These are phyloP conservation scores for Lachancea sp. DNA, from an alignment of 805 yeast genomes.

Conservation along the genomic window DNA sequence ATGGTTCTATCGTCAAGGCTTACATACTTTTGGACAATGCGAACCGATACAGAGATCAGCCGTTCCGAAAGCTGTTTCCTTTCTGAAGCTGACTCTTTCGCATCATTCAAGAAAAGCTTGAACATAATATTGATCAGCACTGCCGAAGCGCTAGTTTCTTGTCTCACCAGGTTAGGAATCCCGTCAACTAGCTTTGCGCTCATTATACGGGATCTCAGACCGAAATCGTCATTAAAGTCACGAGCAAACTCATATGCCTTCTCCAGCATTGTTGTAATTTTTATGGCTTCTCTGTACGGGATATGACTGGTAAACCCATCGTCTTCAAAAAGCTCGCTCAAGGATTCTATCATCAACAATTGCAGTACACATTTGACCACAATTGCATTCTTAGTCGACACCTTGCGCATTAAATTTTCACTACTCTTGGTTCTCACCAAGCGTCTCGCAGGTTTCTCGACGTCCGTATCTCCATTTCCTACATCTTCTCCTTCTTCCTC, in stretches of 20 bases:
- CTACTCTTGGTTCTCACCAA: slow-evolving; percentile 25
- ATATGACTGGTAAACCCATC: slow-evolving; percentile 57
- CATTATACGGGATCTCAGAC: slow-evolving; percentile 80
- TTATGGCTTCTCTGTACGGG: slow-evolving; percentile 58
- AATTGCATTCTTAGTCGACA: slow-evolving; percentile 61
- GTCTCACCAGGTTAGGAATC: slow-evolving; percentile 84
- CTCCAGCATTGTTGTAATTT: slow-evolving; percentile 54
- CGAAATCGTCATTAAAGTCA: slow-evolving; percentile 81
- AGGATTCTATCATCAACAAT: slow-evolving; percentile 76
- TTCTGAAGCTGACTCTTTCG: slow-evolving; percentile 37
- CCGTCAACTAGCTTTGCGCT: slow-evolving; percentile 89
- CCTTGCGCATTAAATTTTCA: slow-evolving; percentile 38
- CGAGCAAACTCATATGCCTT: slow-evolving; percentile 77
- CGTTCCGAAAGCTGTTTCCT: slow-evolving; percentile 41
- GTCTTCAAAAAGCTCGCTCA: slow-evolving; percentile 74
- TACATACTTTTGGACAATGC: slow-evolving; percentile 63
- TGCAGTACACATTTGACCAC: slow-evolving; percentile 92
- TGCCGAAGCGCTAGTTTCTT: slow-evolving; percentile 86
- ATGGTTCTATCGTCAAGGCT: slow-evolving; percentile 66
- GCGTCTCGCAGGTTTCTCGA: slow-evolving; percentile 14
- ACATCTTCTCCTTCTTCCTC: slow-evolving; percentile 34
- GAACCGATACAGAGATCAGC: slow-evolving; percentile 61
- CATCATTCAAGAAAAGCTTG: slow-evolving; percentile 48
- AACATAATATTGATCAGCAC: slow-evolving; percentile 78
- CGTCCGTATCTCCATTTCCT: slow-evolving; percentile 21